Conservation (phyloP, 371 early-diverging fungal species). For the Coemansia sp. region DNA sequence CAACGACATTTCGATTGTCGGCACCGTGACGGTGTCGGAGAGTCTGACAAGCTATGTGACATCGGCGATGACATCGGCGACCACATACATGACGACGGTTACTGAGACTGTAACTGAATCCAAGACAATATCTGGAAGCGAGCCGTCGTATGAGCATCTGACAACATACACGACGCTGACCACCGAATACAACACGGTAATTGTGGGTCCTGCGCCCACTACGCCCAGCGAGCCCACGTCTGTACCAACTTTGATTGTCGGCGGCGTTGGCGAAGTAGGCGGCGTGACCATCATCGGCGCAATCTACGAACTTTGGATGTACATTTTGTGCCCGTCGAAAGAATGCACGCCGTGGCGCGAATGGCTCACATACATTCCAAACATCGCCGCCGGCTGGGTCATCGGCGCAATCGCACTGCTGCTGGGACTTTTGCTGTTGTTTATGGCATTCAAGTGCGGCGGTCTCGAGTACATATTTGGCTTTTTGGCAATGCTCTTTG, state of each 20-base stretch:
- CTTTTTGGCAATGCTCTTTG: slow-evolving; percentile 30
- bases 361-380: slow-evolving; percentile 50
- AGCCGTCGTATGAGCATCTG: slow-evolving; percentile 20
- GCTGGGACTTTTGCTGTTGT: slow-evolving; percentile 26
- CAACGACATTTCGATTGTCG: slow-evolving; percentile 18
- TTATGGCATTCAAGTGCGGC: slow-evolving; percentile 44
- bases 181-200: slow-evolving; percentile 27
- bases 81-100: slow-evolving; percentile 27
- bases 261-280: slow-evolving; percentile 42
- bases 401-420: slow-evolving; percentile 37
- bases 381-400: slow-evolving; percentile 42
- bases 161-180: slow-evolving; percentile 37
- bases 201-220: slow-evolving; percentile 1
- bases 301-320: slow-evolving; percentile 47
- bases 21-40: slow-evolving; percentile 31
- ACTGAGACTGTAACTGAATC: slow-evolving; percentile 16
- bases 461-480: slow-evolving; percentile 41
- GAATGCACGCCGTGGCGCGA: slow-evolving; percentile 46
- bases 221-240: too few species aligned
- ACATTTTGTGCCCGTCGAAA: slow-evolving; percentile 44
- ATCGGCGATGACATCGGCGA: slow-evolving; percentile 17
- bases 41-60: not conserved
- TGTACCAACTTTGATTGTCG: slow-evolving; percentile 11
- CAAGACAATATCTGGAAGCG: not conserved
- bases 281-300: slow-evolving; percentile 32